Base-by-base conservation (phyloP, 208 protist genomes). In the Trypanosoma theileri region DNA sequence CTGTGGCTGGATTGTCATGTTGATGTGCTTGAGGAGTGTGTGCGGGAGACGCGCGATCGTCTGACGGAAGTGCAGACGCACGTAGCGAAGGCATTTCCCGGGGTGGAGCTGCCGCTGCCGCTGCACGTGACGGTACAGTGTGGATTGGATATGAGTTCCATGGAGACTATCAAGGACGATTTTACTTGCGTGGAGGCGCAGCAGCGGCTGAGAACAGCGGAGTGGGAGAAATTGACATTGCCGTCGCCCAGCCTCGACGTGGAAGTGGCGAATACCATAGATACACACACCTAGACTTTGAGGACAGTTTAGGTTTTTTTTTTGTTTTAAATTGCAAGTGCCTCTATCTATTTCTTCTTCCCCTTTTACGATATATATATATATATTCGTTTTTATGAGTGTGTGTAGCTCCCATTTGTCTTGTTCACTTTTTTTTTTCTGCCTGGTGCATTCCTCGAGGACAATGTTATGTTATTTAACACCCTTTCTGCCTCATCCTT, bases 1-100 rank as follows among this genome's bases (percentile, higher is more conserved):
- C 79, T 96, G 16, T 96, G 91, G 91, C 67, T 96, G 10, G 91
- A 96, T 67, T 96, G 88, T 65, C 91, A 96, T 48, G 72, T 89
- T 13, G 80, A 88, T 56, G 88, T 94, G 24, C 75, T 92, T 21
- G 56, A 80, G 62, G 59, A 88, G 75, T 88, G 85, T 22, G 80
- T 90, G 11, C 68, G 59, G 9, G 86, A 92, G 42, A 86, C 86
- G n/a, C 76, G 71, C 24, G 58, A 62, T 54, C 85, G 88, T 45
- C 67, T 96, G 21, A 78, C 70, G 62, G 78, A 82, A 31, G 81
- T 85, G 7, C 82, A 95, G 70, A 72, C 71, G 58, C 93, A 93
- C 74, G 81, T 95, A 6, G 86, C 84, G 6, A 75, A 82, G 24
- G 55, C 66, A 44, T 95, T 95, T 48, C 86, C 89, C 0, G 89